Evolutionary conservation across 2,329 filamentous ascomycete genomes (phyloP).

Genomic region (Aspergillus sp.): DNA sequence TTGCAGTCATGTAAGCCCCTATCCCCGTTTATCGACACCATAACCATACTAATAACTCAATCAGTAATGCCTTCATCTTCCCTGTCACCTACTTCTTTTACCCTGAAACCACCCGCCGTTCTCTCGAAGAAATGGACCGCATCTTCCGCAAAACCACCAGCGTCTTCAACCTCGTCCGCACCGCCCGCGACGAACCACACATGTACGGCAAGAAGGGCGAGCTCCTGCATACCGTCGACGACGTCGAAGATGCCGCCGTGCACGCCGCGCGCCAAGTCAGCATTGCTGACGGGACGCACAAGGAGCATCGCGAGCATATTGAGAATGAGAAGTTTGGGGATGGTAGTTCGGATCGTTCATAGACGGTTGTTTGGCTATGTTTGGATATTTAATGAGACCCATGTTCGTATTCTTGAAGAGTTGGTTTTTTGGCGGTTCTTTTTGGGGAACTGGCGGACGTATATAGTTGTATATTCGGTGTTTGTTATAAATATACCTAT

Average conservation of each 20-base stretch:
- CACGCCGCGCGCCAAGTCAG: constrained; percentile 28
- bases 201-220: constrained; percentile 55
- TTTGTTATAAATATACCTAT: too few species aligned
- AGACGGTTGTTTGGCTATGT: neutral
- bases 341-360: neutral
- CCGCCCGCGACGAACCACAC: constrained; percentile 47
- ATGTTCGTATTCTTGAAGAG: neutral
- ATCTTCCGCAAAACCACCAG: constrained; percentile 54
- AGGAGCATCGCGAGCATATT: constrained; percentile 1
- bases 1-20: constrained; percentile 45
- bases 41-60: constrained; percentile 5
- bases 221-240: constrained; percentile 47
- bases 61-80: constrained; percentile 49
- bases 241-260: constrained; percentile 36
- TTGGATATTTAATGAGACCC: neutral
- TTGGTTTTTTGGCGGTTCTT: neutral
- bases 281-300: constrained; percentile 13
- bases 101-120: constrained; percentile 53
- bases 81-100: constrained; percentile 56
- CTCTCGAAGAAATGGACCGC: constrained; percentile 62
- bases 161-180: constrained; percentile 44
- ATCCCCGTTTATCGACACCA: neutral
- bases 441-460: too few species aligned
- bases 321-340: constrained; percentile 10
- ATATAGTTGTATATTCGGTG: neutral